Evolutionary conservation across 768 basidiomycete genomes (phyloP).

Genomic region (Arthromyces matolae): DNA sequence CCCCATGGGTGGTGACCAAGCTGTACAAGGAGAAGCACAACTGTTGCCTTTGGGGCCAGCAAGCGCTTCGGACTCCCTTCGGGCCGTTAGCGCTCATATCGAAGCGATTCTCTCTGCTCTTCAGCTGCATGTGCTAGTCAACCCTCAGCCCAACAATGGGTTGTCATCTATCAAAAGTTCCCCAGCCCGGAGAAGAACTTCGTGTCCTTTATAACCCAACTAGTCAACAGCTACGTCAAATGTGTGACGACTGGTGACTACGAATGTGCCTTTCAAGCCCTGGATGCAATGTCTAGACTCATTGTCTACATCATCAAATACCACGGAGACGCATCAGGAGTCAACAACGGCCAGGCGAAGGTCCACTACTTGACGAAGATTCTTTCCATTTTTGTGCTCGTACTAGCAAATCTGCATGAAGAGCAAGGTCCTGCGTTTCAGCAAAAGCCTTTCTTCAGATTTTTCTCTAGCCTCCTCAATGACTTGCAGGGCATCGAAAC

Average conservation of each 20-base stretch:
- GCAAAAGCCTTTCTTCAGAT: conserved; percentile 97
- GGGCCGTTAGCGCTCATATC: conserved; percentile 70
- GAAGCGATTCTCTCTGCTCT: conserved; percentile 75
- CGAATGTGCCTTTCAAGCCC: conserved; percentile 80
- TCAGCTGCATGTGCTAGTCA: conserved; percentile 72
- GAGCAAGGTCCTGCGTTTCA: conserved; percentile 90
- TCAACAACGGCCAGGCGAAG: conserved; percentile 92
- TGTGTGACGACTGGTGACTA: conserved; percentile 68
- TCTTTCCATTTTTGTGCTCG: conserved; percentile 93
- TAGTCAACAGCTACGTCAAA: conserved; percentile 85
- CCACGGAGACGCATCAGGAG: conserved; percentile 91
- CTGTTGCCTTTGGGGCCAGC: conserved; percentile 59
- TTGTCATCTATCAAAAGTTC: conserved; percentile 88
- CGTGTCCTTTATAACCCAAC: conserved; percentile 93
- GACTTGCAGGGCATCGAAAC: conserved; percentile 86
- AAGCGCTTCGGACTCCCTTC: conserved; percentile 60
- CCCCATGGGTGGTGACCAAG: conserved; percentile 71
- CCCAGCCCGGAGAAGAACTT: conserved; percentile 92
- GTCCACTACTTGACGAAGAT: conserved; percentile 97
- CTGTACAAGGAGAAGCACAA: conserved; percentile 53
- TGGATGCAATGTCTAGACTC: conserved; percentile 93
- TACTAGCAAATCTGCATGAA: conserved; percentile 92
- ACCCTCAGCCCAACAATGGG: conserved; percentile 89
- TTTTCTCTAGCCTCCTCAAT: conserved; percentile 94
- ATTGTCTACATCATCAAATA: conserved; percentile 99